These are phyloP conservation scores for Cyamopsis tetragonoloba DNA, from an alignment of 306 rosid species.

Conservation along the genomic window DNA sequence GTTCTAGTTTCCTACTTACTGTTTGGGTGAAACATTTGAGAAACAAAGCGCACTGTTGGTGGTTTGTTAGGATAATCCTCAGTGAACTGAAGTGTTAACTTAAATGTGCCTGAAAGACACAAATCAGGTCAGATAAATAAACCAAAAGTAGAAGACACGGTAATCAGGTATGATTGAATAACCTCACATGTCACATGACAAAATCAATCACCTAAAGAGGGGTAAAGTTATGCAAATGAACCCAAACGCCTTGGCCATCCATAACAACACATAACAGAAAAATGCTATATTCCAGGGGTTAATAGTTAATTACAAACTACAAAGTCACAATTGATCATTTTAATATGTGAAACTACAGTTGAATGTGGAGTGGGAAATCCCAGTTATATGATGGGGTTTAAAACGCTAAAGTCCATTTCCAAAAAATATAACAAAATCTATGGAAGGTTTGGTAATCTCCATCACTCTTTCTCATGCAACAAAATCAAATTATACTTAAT, in stretches of 20 bases:
- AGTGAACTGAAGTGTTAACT: slow-evolving; percentile 68
- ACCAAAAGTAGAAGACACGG: not conserved
- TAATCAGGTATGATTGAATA: not conserved
- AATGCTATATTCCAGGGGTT: not conserved
- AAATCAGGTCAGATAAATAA: not conserved
- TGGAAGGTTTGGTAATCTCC: not conserved
- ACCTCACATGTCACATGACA: not conserved
- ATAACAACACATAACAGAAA: not conserved
- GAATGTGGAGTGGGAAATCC: not conserved
- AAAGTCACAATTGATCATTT: no score
- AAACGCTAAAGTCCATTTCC: not conserved
- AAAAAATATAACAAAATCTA: not conserved
- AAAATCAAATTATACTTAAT: not conserved
- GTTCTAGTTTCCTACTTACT: slow-evolving; percentile 46
- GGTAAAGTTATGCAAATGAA: not conserved
- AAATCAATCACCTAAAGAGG: not conserved
- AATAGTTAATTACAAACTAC: not conserved
- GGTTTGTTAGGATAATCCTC: slow-evolving; percentile 94
- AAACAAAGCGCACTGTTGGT: slow-evolving; percentile 85
- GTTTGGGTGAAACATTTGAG: slow-evolving; percentile 93
- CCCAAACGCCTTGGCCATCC: not conserved
- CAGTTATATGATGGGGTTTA: not conserved
- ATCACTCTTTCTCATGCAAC: not conserved
- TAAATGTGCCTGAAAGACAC: slow-evolving; percentile 65
- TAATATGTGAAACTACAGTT: not conserved